Evolutionary conservation across 306 rosid species (phyloP), one percentile per base, ranked within the genome.

Genomic region (Ormosia emarginata): DNA sequence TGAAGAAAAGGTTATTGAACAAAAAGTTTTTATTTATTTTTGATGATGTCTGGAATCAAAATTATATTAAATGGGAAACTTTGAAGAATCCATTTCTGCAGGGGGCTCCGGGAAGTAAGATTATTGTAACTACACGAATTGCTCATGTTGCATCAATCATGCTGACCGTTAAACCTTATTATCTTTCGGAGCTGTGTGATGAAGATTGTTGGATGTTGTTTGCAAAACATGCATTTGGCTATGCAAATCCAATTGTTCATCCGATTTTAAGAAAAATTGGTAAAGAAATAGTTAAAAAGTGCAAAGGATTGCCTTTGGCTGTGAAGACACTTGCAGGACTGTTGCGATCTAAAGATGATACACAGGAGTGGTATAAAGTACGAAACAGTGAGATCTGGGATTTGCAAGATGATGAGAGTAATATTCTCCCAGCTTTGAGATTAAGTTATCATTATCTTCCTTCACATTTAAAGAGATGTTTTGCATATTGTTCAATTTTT

Each of bases 41-140:
- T 44, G 93, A 90, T 65, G 93, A 90, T 46, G 79, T 88, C n/a
- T 86, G 91, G 91, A 86, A 82, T n/a, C 84, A 90, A 30, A 83
- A 78, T 29, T 69, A 86, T 61, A 71, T 50, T 39, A 67, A 53
- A 36, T 88, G 88, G 91, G 46, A 50, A 17, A 3, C 12, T 0
- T 40, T 86, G 71, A 61, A 6, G 55, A 32, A 3, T 15, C 79
- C 87, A 14, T 71, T 89, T 41, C 14, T 14, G 46, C 78, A 49
- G 62, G 90, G 90, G 2, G 71, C 88, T 30, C 67, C 47, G 29
- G 90, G 86, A 44, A 86, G 90, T 82, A 84, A 43, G 75, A 82
- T 89, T 58, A 10, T 86, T 57, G 83, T 86, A 17, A 89, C 90
- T 37, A 89, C 89, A 34, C 85, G 88, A 6, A 65, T 29, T 47